Evolutionary conservation across 163 green algal species (phyloP).

Genomic region (Scenedesmus sp.): DNA sequence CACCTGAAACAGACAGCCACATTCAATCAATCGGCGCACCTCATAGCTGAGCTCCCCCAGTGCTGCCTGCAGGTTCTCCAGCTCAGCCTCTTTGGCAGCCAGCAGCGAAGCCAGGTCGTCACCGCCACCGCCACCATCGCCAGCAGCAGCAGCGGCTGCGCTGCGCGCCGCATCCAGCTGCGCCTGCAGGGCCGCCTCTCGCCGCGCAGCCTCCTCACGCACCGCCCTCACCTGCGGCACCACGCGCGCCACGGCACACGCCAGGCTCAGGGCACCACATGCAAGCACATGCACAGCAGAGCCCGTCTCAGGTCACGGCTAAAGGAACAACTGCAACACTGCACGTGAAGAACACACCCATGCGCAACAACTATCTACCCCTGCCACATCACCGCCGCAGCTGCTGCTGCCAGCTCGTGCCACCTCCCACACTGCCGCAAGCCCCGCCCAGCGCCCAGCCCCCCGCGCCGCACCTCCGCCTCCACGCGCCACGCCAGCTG

Average conservation of each 20-base stretch:
- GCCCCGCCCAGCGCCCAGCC: neutral
- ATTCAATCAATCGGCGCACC: neutral
- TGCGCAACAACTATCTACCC: no score
- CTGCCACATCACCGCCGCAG: no score
- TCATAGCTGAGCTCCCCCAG: slow-evolving; percentile 52
- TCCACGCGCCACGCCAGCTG: slow-evolving; percentile 46
- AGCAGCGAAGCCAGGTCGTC: slow-evolving; percentile 28
- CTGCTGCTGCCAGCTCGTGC: no score
- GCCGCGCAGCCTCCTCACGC: slow-evolving; percentile 34
- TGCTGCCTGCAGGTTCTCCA: slow-evolving; percentile 58
- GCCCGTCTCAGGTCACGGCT: no score
- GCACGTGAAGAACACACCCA: no score
- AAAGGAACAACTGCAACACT: no score
- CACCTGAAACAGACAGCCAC: neutral
- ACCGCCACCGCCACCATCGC: neutral
- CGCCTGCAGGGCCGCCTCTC: slow-evolving; percentile 45
- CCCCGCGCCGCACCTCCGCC: slow-evolving; percentile 33
- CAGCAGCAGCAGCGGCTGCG: slow-evolving; percentile 9
- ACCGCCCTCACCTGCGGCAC: slow-evolving; percentile 35
- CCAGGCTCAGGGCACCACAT: no score
- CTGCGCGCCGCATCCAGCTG: slow-evolving; percentile 28
- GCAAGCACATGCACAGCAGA: no score
- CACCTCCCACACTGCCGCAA: neutral
- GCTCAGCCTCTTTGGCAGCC: slow-evolving; percentile 49
- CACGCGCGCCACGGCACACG: neutral